Conservation (phyloP, 176 grass and related monocot genomes). For the Otatea glauca region DNA sequence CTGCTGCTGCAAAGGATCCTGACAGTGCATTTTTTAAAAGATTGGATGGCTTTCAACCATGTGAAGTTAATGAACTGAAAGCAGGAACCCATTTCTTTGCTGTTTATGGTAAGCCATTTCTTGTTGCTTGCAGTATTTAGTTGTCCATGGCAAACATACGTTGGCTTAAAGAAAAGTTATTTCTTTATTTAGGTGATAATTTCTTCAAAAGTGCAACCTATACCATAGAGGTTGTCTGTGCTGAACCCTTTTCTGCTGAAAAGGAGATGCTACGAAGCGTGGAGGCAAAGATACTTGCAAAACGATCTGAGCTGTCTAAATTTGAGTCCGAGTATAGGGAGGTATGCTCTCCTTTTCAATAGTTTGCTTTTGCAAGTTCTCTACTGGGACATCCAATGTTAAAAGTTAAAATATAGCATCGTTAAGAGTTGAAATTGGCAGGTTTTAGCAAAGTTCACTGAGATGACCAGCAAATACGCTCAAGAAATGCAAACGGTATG, state of each 20-base stretch:
- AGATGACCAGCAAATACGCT: constrained; percentile 92
- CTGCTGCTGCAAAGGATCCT: constrained; percentile 79
- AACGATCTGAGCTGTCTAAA: constrained; percentile 84
- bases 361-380: neutral
- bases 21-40: constrained; percentile 96
- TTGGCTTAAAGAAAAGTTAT: constrained; percentile 12
- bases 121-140: constrained; percentile 19
- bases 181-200: constrained; percentile 75
- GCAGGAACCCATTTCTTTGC: constrained; percentile 91
- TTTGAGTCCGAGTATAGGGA: constrained; percentile 97
- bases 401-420: constrained; percentile 14
- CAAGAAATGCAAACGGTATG: constrained; percentile 96
- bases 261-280: constrained; percentile 76
- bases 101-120: constrained; percentile 75
- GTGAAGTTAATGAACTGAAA: constrained; percentile 98
- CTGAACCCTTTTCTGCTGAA: constrained; percentile 75
- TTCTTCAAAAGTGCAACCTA: constrained; percentile 97
- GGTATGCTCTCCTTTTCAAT: constrained; percentile 47
- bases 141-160: constrained; percentile 5
- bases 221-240: constrained; percentile 86
- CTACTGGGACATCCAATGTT: neutral
- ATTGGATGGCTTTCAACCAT: constrained; percentile 96
- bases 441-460: constrained; percentile 90
- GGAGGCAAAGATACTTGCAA: constrained; percentile 81
- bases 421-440: constrained; percentile 44